These are phyloP conservation scores for Rhodotorula sphaerocarpa DNA, from an alignment of 768 basidiomycete genomes.

Conservation along the genomic window DNA sequence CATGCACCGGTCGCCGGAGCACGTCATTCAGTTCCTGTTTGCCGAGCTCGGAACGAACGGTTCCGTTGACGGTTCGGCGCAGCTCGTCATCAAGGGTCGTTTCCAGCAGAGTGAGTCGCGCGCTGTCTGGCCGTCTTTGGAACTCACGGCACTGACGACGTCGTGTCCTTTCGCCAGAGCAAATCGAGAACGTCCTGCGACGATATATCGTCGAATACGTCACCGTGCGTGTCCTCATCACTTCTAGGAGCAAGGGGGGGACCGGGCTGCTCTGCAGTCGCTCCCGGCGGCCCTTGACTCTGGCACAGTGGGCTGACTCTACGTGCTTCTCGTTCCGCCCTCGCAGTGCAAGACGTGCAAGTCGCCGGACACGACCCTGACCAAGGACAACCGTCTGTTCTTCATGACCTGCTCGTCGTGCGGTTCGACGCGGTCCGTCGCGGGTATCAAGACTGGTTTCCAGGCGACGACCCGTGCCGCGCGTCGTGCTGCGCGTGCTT, in stretches of 20 bases:
- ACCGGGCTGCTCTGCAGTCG: conserved; percentile 95
- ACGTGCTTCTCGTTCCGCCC: too few relatives aligned
- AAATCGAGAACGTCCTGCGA: conserved; percentile 58
- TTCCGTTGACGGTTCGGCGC: conserved; percentile 80
- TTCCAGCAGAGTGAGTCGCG: conserved; percentile 74
- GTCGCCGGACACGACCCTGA: conserved; percentile 89
- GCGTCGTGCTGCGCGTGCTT: conserved; percentile 9
- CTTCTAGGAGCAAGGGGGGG: too few relatives aligned
- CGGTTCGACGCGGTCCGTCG: conserved; percentile 81
- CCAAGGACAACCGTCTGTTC: conserved; percentile 97
- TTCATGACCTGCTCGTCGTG: conserved; percentile 79
- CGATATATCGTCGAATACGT: conserved; percentile 78
- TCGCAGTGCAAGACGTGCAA: conserved; percentile 91
- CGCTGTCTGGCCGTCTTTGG: background rate
- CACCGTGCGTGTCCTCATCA: background rate
- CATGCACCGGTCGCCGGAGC: conserved; percentile 96
- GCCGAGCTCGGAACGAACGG: conserved; percentile 98
- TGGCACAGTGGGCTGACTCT: too few relatives aligned
- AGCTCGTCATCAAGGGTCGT: conserved; percentile 91
- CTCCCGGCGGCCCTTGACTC: too few relatives aligned
- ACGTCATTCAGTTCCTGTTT: conserved; percentile 93
- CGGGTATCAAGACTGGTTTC: conserved; percentile 91
- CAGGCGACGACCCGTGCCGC: conserved; percentile 19
- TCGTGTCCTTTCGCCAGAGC: conserved; percentile 46
- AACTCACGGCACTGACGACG: too few relatives aligned